A percentile compares a stretch with the other conserved stretches of the same genome.
These are phyloP conservation scores for Colletotrichum truncatum DNA, from an alignment of 2,329 filamentous ascomycete species.

Conservation along the genomic window DNA sequence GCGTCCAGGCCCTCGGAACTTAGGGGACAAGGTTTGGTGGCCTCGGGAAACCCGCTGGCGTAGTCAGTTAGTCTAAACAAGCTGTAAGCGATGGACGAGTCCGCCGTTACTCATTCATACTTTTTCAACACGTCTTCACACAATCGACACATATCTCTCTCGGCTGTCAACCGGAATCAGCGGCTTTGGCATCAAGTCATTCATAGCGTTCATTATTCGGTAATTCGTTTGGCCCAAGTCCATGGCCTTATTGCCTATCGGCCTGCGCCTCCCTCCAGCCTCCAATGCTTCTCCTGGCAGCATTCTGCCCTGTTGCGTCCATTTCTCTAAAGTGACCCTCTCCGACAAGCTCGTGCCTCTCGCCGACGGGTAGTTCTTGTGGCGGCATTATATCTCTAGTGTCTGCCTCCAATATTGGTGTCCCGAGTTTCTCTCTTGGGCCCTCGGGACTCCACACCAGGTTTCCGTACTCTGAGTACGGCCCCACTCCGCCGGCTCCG, in stretches of 20 bases:
- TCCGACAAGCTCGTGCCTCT: slow-evolving; percentile 45
- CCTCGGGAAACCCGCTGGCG: neutral
- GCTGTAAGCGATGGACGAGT: neutral
- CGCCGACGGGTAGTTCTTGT: slow-evolving; percentile 37
- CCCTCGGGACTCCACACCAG: slow-evolving; percentile 6
- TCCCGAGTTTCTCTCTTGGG: slow-evolving; percentile 9
- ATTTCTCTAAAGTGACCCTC: slow-evolving; percentile 39
- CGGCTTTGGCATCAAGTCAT: neutral
- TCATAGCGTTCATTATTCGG: slow-evolving; percentile 8
- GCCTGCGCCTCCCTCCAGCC: slow-evolving; percentile 20
- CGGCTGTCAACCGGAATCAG: neutral
- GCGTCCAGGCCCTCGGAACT: neutral
- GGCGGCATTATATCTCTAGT: slow-evolving; percentile 24
- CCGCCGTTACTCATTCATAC: neutral
- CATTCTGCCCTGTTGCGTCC: slow-evolving; percentile 23
- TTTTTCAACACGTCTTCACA: neutral
- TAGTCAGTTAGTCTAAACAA: neutral
- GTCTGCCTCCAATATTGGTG: slow-evolving; percentile 32
- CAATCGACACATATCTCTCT: neutral
- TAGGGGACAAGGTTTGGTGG: neutral
- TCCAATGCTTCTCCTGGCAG: slow-evolving; percentile 19
- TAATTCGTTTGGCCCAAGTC: neutral
- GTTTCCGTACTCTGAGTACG: slow-evolving; percentile 10
- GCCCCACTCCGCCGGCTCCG: slow-evolving; percentile 35
- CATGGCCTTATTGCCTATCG: neutral